Evolutionary conservation across 176 grass and related monocot genomes (phyloP).

Genomic region (Ensete ventricosum): DNA sequence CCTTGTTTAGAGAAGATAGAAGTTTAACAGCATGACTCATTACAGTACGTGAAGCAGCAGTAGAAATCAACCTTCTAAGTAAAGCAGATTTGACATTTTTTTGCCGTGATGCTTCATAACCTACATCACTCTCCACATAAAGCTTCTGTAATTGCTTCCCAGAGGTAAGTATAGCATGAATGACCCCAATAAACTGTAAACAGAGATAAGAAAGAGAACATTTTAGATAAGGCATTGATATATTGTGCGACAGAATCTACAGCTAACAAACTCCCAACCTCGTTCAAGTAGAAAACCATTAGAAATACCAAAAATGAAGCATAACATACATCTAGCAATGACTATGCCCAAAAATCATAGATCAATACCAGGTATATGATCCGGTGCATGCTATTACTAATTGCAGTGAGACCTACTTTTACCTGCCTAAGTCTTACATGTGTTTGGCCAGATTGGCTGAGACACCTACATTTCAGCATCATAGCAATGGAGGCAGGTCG

Average conservation of each 20-base stretch:
- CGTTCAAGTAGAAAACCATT: no score
- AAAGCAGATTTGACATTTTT: slow-evolving; percentile 47
- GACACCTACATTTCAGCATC: no score
- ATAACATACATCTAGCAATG: no score
- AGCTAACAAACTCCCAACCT: neutral
- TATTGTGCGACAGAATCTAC: no score
- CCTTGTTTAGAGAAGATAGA: slow-evolving; percentile 74
- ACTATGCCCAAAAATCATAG: no score
- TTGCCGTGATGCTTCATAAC: slow-evolving; percentile 21
- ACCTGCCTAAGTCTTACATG: no score
- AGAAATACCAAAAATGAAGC: no score
- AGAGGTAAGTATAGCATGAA: slow-evolving; percentile 66
- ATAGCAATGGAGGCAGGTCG: no score
- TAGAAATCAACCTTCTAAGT: slow-evolving; percentile 69
- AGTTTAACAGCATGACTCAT: slow-evolving; percentile 51
- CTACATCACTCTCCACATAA: slow-evolving; percentile 32
- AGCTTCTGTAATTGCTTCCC: slow-evolving; percentile 72
- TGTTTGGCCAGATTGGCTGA: no score
- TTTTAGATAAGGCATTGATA: neutral
- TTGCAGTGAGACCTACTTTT: no score
- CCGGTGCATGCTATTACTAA: no score
- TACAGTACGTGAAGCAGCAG: slow-evolving; percentile 57
- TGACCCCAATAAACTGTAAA: slow-evolving; percentile 79
- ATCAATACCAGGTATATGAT: no score
- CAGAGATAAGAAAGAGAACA: slow-evolving; percentile 24